Conservation (phyloP, 495 filamentous ascomycete genomes). For the Tuber indicum region DNA sequence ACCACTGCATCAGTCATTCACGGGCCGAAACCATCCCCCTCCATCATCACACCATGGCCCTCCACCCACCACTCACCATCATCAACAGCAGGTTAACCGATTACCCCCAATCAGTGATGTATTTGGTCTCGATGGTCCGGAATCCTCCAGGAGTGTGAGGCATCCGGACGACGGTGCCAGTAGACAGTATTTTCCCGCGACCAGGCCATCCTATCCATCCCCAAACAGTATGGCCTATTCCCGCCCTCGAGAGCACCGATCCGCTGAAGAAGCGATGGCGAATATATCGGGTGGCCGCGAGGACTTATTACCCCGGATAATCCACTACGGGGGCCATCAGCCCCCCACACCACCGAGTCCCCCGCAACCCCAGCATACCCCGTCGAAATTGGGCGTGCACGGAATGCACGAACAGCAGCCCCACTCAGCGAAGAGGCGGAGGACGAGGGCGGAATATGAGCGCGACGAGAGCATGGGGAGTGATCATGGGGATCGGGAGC, state of each 20-base stretch:
- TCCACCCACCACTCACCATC: slow-evolving; percentile 86
- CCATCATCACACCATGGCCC: slow-evolving; percentile 79
- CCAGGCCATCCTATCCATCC: slow-evolving; percentile 65
- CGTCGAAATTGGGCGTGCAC: slow-evolving; percentile 45
- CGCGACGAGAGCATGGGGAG: slow-evolving; percentile 57
- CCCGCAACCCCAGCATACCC: slow-evolving; percentile 44
- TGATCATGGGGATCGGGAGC: slow-evolving; percentile 57
- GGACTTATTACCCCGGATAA: slow-evolving; percentile 82
- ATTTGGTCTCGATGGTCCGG: slow-evolving; percentile 76
- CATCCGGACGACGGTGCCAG: slow-evolving; percentile 46
- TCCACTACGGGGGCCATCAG: slow-evolving; percentile 86
- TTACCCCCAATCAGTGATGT: slow-evolving; percentile 93
- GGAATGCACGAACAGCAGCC: slow-evolving; percentile 37
- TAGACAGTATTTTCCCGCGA: slow-evolving; percentile 65
- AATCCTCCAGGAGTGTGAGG: slow-evolving; percentile 47
- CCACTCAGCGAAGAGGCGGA: slow-evolving; percentile 56
- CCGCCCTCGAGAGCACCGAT: slow-evolving; percentile 80
- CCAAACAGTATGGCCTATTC: slow-evolving; percentile 58
- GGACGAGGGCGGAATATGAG: slow-evolving; percentile 82
- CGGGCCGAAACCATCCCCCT: slow-evolving; percentile 75
- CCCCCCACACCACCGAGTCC: slow-evolving; percentile 92
- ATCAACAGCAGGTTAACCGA: slow-evolving; percentile 82
- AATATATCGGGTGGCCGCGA: slow-evolving; percentile 84
- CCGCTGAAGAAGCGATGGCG: slow-evolving; percentile 88
- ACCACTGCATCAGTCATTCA: slow-evolving; percentile 91